A percentile compares a stretch with the other conserved stretches of the same genome.
phyloP scores from a whole-genome alignment of 352 stramenopile genomes.

The Globisporangium barbulae region DNA sequence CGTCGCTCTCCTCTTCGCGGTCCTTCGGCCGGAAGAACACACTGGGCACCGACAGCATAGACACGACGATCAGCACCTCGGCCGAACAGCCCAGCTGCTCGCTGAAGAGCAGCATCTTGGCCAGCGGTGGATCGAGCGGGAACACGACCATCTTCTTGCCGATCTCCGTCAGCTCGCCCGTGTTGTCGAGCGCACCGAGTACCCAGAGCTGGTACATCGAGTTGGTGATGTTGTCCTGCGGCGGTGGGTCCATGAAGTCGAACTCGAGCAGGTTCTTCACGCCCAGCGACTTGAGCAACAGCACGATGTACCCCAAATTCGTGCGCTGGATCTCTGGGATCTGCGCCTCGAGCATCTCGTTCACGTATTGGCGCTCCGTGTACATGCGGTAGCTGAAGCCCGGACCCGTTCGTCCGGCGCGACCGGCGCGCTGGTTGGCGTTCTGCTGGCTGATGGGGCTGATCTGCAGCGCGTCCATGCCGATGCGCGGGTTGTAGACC shows the following conservation, averaged over 20 bases:
- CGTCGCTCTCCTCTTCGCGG: constrained; percentile 97
- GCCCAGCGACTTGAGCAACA: constrained; percentile 97
- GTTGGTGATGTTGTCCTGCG: constrained; percentile 96
- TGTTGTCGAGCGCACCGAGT: constrained; percentile 97
- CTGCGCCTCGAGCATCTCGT: constrained; percentile 97
- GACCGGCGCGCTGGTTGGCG: constrained; percentile 95
- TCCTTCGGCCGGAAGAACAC: constrained; percentile 97
- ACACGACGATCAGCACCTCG: constrained; percentile 96
- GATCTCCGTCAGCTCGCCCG: constrained; percentile 93
- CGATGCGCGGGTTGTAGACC: constrained; percentile 99
- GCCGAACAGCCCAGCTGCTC: constrained; percentile 92
- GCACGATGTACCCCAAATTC: constrained; percentile 96
- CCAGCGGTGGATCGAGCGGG: constrained; percentile 94
- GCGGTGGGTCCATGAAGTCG: constrained; percentile 99
- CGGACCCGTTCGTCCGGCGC: constrained; percentile 88
- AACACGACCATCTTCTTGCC: constrained; percentile 99
- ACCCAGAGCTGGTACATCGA: constrained; percentile 99
- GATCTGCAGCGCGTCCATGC: constrained; percentile 97
- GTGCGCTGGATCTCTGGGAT: constrained; percentile 98
- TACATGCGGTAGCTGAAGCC: constrained; percentile 96
- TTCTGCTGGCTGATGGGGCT: constrained; percentile 97
- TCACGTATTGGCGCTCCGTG: constrained; percentile 95
- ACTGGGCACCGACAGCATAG: constrained; percentile 96
- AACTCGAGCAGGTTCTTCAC: constrained; percentile 96
- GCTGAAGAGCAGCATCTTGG: constrained; percentile 96